Percentiles rank a stretch among this genome's conserved stretches.
phyloP scores from a whole-genome alignment of 2,329 filamentous ascomycete genomes.

The Endocalyx cinctus region DNA sequence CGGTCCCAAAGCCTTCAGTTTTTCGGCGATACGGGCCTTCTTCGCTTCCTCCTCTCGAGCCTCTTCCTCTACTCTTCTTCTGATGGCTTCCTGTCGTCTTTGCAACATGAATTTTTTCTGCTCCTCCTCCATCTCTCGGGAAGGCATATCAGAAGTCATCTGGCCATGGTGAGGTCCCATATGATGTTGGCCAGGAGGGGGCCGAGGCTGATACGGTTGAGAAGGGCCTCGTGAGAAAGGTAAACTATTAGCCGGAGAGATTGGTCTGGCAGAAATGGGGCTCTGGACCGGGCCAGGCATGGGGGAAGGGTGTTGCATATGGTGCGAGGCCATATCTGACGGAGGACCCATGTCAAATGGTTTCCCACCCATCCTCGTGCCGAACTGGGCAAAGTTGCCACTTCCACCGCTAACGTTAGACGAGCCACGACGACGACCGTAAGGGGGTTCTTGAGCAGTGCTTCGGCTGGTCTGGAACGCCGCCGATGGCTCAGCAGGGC shows the following conservation, averaged over 20 bases:
- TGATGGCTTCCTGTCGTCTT: conserved; percentile 63
- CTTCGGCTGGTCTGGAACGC: conserved; percentile 78
- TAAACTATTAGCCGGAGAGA: conserved; percentile 28
- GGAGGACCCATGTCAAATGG: conserved; percentile 39
- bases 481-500: conserved; percentile 76
- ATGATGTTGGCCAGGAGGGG: conserved; percentile 40
- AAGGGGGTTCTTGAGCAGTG: conserved; percentile 60
- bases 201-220: conserved; percentile 35
- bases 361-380: conserved; percentile 35
- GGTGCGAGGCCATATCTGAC: conserved; percentile 30
- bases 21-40: conserved; percentile 66
- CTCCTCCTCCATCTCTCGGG: conserved; percentile 56
- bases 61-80: conserved; percentile 63
- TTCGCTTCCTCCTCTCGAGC: conserved; percentile 68
- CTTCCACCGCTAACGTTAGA: conserved; percentile 90
- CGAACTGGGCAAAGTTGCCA: conserved; percentile 61
- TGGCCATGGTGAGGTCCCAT: conserved; percentile 35
- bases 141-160: conserved; percentile 23
- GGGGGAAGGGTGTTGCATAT: conserved; percentile 38
- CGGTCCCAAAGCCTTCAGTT: conserved; percentile 66
- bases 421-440: conserved; percentile 74
- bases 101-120: conserved; percentile 72
- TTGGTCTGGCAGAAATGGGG: conserved; percentile 43
- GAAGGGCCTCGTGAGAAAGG: conserved; percentile 21
- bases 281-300: conserved; percentile 58